phyloP scores from a whole-genome alignment of 1,139 yeast genomes.

The Lodderomyces beijingensis region DNA sequence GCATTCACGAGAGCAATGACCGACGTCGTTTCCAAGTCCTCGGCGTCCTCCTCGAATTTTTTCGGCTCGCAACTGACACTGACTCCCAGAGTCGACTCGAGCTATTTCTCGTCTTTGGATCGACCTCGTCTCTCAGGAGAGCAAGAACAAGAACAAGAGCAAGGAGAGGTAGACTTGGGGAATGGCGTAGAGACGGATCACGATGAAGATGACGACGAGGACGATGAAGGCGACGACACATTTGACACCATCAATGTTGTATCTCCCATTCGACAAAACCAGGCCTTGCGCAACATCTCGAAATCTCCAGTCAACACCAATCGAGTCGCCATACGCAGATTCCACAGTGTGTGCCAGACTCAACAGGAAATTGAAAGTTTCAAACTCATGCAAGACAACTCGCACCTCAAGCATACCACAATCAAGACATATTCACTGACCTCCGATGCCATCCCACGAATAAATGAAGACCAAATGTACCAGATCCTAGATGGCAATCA shows the following conservation, averaged over 20 bases:
- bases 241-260: constrained; percentile 13
- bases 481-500: constrained; percentile 58
- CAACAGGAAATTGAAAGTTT: constrained; percentile 31
- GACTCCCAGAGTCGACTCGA: constrained; percentile 4
- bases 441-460: constrained; percentile 72
- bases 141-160: constrained; percentile 8
- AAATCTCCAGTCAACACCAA: neutral
- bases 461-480: constrained; percentile 60
- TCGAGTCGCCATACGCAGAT: constrained; percentile 41
- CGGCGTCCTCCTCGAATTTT: constrained; percentile 9
- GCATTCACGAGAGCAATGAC: constrained; percentile 21
- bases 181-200: constrained; percentile 5
- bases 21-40: constrained; percentile 19
- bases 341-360: constrained; percentile 63
- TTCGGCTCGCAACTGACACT: constrained; percentile 8
- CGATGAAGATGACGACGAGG: constrained; percentile 13
- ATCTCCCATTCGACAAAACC: constrained; percentile 11
- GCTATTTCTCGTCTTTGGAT: too few species aligned
- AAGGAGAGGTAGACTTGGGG: constrained; percentile 4
- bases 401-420: constrained; percentile 34
- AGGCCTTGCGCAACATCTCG: neutral
- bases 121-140: too few species aligned
- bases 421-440: constrained; percentile 44
- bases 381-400: constrained; percentile 31
- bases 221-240: constrained; percentile 15